Evolutionary conservation across 257 asterid genomes (phyloP), one percentile per base, ranked within the genome.

Genomic region (Craterostigma plantagineum): DNA sequence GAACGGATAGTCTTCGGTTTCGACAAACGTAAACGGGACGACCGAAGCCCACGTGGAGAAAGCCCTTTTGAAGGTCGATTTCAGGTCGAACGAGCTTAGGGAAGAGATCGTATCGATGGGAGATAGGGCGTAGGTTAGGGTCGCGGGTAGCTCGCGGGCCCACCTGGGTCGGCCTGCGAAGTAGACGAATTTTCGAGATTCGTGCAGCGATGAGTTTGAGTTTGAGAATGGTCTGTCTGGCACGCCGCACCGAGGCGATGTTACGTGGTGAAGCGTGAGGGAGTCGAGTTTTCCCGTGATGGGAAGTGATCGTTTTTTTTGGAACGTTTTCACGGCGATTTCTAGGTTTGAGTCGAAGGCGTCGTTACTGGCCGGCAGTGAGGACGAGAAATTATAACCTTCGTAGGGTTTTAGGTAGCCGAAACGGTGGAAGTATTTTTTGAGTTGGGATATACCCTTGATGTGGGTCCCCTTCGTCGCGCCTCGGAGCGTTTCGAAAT

Each of bases 1-100:
- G 8, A 43, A 59, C 2, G 45, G 70, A 43, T 81, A 77, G 9
- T 86, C 92, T 4, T 18, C 62, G 1, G 75, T 53, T 58, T 73
- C 87, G 18, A 35, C 45, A 47, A 81, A 81, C 0, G 49, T 42
- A 0, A 73, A 75, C 0, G 94, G 96, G 12, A 72, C 71, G n/a
- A 86, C 94, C 1, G 69, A 41, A 0, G 73, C 81, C 96, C 96
- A 86, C 34, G 60, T 80, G 13, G 59, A 59, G 52, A 81, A 85
- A 6, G 94, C 75, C 3, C 71, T 67, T 30, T 40, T 14, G 15
- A 81, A 70, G 1, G 81, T 76, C 0, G 17, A 67, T 42, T 58
- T 45, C 11, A 69, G 12, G 8, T 67, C 82, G 12, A 11, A 15
- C 44, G 1, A 8, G 47, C 56, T 59, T 54, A 69, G 34, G 14